A percentile compares a stretch with the other conserved stretches of the same genome.
These are phyloP conservation scores for Volvox africanus DNA, from an alignment of 139 green algal genomes.

Conservation along the genomic window DNA sequence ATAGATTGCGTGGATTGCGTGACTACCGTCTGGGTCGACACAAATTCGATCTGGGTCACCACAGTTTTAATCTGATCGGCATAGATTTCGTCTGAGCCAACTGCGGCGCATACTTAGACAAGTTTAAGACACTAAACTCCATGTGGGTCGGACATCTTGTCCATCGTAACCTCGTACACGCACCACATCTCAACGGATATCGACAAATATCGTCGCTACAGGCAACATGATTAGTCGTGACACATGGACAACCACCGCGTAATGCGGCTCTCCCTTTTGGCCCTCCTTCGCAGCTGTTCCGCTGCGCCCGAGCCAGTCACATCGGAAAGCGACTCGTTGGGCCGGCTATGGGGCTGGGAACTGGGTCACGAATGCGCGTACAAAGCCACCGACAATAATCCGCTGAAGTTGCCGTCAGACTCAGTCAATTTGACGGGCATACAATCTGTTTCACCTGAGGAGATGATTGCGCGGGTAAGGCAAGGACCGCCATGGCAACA, in stretches of 20 bases:
- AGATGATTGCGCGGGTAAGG: constrained; percentile 40
- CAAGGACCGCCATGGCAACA: too few relatives aligned
- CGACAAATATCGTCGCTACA: too few relatives aligned
- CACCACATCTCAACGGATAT: too few relatives aligned
- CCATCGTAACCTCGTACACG: too few relatives aligned
- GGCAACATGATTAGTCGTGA: too few relatives aligned
- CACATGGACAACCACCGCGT: too few relatives aligned
- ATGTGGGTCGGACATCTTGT: background rate
- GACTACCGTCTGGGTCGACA: too few relatives aligned
- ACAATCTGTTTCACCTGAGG: background rate
- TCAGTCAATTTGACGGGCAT: background rate
- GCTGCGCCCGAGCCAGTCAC: background rate
- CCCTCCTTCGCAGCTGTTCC: background rate
- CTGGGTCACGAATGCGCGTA: constrained; percentile 2
- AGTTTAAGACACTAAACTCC: background rate
- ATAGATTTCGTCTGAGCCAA: background rate
- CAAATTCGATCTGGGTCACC: background rate
- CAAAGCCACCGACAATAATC: constrained; percentile 10
- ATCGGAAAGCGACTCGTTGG: background rate
- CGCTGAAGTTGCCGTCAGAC: background rate
- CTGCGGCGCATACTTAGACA: too few relatives aligned
- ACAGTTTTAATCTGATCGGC: too few relatives aligned
- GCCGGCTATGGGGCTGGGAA: constrained; percentile 39
- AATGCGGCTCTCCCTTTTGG: background rate
- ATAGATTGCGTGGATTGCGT: too few relatives aligned